Percentiles rank a stretch among this genome's conserved stretches.
Evolutionary conservation across 257 asterid genomes (phyloP).

Genomic region (Cynanchum wilfordii): DNA sequence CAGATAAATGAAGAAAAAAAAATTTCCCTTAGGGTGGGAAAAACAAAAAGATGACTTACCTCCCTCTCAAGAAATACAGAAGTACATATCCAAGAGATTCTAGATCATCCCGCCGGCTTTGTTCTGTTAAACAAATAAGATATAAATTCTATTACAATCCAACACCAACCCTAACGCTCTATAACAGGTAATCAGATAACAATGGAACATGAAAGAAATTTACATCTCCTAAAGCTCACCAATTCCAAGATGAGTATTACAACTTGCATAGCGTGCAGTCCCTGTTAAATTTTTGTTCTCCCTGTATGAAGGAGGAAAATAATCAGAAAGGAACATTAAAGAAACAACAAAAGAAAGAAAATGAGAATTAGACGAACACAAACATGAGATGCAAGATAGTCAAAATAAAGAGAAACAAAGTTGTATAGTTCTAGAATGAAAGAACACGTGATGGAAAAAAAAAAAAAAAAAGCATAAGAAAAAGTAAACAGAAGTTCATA

Average conservation of each 20-base stretch:
- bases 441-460: not conserved
- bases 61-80: constrained; percentile 42
- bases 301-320: constrained; percentile 40
- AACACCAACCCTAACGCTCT: not conserved
- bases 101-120: constrained; percentile 48
- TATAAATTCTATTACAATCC: not conserved
- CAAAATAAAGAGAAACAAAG: not conserved
- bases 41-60: constrained; percentile 16
- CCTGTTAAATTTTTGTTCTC: constrained; percentile 96
- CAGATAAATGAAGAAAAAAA: not conserved
- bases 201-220: not conserved
- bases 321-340: not conserved
- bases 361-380: not conserved
- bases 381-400: not conserved
- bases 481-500: not conserved
- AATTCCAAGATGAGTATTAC: constrained; percentile 97
- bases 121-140: constrained; percentile 25
- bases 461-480: not conserved
- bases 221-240: constrained; percentile 39
- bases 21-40: not conserved
- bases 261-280: constrained; percentile 98
- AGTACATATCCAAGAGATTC: constrained; percentile 51
- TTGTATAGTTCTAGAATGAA: not conserved
- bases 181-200: not conserved
- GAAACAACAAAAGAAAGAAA: not conserved